Conservation (phyloP, 140 eudicot species). For the Oenanthe javanica region DNA sequence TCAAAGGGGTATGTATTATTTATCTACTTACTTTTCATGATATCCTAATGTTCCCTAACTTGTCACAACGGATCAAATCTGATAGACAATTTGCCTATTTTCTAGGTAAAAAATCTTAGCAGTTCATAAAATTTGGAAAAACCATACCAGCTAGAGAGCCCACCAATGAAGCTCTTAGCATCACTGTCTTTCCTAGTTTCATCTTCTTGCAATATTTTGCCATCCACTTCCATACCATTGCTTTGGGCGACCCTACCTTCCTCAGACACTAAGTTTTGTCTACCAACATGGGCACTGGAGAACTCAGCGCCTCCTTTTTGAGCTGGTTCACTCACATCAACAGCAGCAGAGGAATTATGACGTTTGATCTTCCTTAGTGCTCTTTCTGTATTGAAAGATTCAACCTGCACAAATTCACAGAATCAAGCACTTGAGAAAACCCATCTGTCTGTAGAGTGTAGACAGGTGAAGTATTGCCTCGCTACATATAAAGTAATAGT, state of each 20-base stretch:
- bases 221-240: slow-evolving; percentile 38
- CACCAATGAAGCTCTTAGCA: slow-evolving; percentile 31
- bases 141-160: slow-evolving; percentile 62
- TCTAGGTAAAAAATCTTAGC: background rate
- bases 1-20: background rate
- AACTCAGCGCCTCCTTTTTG: slow-evolving; percentile 19
- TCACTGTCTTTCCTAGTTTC: slow-evolving; percentile 23
- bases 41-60: background rate
- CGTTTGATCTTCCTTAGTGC: slow-evolving; percentile 63
- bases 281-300: slow-evolving; percentile 32
- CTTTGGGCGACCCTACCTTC: slow-evolving; percentile 26
- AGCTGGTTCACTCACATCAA: slow-evolving; percentile 20
- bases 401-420: slow-evolving; percentile 50
- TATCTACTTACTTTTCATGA: background rate
- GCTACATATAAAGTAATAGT: background rate
- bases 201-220: slow-evolving; percentile 28
- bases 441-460: background rate
- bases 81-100: background rate
- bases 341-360: slow-evolving; percentile 37
- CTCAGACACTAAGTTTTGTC: slow-evolving; percentile 23
- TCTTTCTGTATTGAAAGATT: slow-evolving; percentile 53
- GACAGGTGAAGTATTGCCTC: background rate
- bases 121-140: background rate
- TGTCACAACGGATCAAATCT: background rate
- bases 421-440: slow-evolving; percentile 3